Percentiles rank a stretch among this genome's conserved stretches.
phyloP scores from a whole-genome alignment of 495 filamentous ascomycete species.

The Aspergillus biplanus region DNA sequence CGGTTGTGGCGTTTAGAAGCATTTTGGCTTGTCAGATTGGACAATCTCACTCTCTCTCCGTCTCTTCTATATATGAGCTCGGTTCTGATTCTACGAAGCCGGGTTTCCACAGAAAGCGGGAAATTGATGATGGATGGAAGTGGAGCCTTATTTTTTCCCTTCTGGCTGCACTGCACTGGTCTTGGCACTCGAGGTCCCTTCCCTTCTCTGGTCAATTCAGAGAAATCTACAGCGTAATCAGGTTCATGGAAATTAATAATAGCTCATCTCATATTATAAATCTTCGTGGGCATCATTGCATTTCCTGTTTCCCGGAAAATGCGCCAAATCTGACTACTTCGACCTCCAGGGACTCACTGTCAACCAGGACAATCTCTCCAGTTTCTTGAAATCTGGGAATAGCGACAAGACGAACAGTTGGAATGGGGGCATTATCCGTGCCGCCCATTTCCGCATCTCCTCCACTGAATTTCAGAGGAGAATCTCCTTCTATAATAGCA shows the following conservation, averaged over 20 bases:
- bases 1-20: conserved; percentile 48
- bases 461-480: conserved; percentile 38
- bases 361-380: conserved; percentile 80
- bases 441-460: conserved; percentile 49
- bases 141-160: background rate
- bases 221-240: background rate
- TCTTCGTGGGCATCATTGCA: conserved; percentile 34
- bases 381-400: conserved; percentile 83
- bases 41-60: background rate
- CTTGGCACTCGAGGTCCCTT: conserved; percentile 24
- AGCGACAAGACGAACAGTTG: conserved; percentile 73
- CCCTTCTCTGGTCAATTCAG: background rate
- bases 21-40: conserved; percentile 25
- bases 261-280: conserved; percentile 1
- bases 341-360: conserved; percentile 79
- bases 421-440: conserved; percentile 50
- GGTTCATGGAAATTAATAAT: conserved; percentile 6
- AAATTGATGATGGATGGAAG: background rate
- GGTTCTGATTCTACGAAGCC: background rate
- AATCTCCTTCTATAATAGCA: conserved; percentile 62
- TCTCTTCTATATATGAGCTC: background rate
- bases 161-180: conserved; percentile 9
- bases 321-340: conserved; percentile 69
- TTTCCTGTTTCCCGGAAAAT: conserved; percentile 50
- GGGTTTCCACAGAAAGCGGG: background rate